phyloP scores from a whole-genome alignment of 495 filamentous ascomycete genomes.

The Tuber indicum region DNA sequence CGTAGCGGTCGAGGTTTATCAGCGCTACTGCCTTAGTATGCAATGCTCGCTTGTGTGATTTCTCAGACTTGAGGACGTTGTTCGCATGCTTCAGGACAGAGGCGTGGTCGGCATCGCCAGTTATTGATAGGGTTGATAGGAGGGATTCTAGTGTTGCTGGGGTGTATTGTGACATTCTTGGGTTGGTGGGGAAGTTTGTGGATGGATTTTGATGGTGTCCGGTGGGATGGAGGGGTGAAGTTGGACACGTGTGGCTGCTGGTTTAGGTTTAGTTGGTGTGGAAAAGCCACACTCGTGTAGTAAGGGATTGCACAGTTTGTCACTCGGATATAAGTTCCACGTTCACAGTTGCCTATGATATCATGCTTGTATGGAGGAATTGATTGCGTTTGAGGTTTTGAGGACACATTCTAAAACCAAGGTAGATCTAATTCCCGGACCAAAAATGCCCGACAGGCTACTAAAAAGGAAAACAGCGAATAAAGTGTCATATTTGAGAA shows the following conservation, averaged over 20 bases:
- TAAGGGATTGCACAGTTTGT: background rate
- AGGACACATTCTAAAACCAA: background rate
- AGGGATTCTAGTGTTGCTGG: conserved; percentile 37
- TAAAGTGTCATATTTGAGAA: background rate
- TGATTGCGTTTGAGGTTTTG: background rate
- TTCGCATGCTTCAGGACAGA: conserved; percentile 66
- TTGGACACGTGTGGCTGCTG: background rate
- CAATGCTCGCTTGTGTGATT: conserved; percentile 59
- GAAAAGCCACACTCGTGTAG: background rate
- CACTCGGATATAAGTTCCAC: background rate
- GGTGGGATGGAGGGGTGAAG: background rate
- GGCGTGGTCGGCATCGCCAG: conserved; percentile 61
- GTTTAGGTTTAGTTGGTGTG: background rate
- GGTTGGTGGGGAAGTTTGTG: background rate
- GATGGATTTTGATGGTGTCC: background rate
- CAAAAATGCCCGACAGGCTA: background rate
- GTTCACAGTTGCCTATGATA: background rate
- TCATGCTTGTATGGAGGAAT: background rate
- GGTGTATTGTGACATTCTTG: conserved; percentile 32
- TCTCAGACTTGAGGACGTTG: conserved; percentile 57
- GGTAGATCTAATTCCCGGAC: background rate
- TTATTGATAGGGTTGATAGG: conserved; percentile 45
- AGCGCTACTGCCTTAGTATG: conserved; percentile 78
- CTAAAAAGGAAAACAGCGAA: background rate
- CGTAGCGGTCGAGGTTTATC: conserved; percentile 86